Conservation (phyloP, 352 stramenopile genomes). For the Pythium volutum region DNA sequence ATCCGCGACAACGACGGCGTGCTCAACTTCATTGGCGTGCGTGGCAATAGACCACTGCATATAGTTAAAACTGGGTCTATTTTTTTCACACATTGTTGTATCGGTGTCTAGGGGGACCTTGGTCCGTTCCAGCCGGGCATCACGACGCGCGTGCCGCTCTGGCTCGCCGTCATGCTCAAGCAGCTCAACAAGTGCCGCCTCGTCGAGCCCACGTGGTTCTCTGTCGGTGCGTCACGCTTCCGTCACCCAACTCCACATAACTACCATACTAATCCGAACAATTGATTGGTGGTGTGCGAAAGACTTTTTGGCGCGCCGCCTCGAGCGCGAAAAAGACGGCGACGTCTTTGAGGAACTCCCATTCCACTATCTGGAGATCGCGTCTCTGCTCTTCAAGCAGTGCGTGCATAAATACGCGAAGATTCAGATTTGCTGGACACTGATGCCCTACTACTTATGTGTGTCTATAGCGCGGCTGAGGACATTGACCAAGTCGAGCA, state of each 20-base stretch:
- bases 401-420: conserved; percentile 25
- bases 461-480: conserved; percentile 51
- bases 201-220: conserved; percentile 78
- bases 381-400: conserved; percentile 83
- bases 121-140: conserved; percentile 87
- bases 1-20: conserved; percentile 71
- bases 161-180: conserved; percentile 89
- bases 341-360: conserved; percentile 79
- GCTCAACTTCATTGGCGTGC: conserved; percentile 79
- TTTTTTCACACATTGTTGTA: not conserved
- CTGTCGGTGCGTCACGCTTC: conserved; percentile 41
- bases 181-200: conserved; percentile 88
- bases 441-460: not conserved
- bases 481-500: conserved; percentile 84
- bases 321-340: conserved; percentile 72
- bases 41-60: not conserved
- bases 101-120: conserved; percentile 58
- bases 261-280: too few species aligned
- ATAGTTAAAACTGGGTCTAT: not conserved
- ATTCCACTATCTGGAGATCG: conserved; percentile 87
- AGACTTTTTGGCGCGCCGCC: conserved; percentile 55
- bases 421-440: not conserved
- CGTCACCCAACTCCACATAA: not conserved
- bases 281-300: too few species aligned
- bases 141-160: conserved; percentile 78